Conservation (phyloP, 164 flowering plant species). For the Aristolochia californica region DNA sequence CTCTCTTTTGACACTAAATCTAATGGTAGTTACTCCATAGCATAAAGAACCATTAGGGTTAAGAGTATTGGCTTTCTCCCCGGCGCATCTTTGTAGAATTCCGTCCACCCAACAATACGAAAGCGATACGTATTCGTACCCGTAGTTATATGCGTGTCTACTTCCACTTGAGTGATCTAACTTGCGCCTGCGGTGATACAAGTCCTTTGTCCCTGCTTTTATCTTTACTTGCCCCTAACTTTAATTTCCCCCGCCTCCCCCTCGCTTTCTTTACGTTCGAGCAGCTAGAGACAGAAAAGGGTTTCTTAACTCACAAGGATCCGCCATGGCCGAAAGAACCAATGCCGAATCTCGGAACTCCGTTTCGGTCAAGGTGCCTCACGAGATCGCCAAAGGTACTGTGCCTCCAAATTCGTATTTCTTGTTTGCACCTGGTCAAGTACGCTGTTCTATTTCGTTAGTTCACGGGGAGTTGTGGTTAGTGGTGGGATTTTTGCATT, state of each 20-base stretch:
- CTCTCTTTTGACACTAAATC: too few species aligned
- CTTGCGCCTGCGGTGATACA: background rate
- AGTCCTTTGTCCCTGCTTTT: background rate
- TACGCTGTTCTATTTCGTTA: too few species aligned
- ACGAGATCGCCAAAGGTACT: conserved; percentile 52
- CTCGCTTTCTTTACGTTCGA: background rate
- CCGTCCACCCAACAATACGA: too few species aligned
- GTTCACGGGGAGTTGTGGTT: too few species aligned
- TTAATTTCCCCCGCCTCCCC: conserved; percentile 2
- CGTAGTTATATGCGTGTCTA: too few species aligned
- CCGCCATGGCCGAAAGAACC: conserved; percentile 23
- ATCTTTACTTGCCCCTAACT: background rate
- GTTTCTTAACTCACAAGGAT: conserved; percentile 6
- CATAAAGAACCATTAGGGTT: too few species aligned
- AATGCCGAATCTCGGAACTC: conserved; percentile 16
- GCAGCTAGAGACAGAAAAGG: background rate
- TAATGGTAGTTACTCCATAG: too few species aligned
- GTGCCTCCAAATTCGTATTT: background rate
- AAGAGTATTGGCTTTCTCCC: too few species aligned
- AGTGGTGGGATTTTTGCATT: too few species aligned
- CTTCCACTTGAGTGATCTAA: background rate
- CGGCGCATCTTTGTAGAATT: too few species aligned
- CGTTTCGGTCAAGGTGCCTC: conserved; percentile 5
- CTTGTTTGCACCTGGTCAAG: too few species aligned
- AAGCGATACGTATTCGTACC: too few species aligned